A percentile compares a stretch with the other conserved stretches of the same genome.
phyloP scores from a whole-genome alignment of 345 rosid species.

The Dovyalis caffra region DNA sequence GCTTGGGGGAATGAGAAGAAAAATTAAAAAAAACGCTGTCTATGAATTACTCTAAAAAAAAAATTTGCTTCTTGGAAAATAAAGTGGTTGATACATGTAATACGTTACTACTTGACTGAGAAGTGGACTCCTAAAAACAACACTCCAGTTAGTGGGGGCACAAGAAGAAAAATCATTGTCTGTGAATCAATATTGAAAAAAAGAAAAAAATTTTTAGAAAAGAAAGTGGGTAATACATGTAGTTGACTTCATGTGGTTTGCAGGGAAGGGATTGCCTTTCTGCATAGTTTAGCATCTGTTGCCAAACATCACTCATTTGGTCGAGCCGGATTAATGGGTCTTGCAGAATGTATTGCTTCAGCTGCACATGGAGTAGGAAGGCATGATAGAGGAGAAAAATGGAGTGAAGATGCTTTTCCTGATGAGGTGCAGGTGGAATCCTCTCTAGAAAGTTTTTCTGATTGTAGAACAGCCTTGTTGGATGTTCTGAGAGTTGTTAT shows the following conservation, averaged over 20 bases:
- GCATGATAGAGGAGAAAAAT: constrained; percentile 26
- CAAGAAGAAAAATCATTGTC: no score
- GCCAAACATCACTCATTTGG: constrained; percentile 73
- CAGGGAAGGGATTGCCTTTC: constrained; percentile 60
- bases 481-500: constrained; percentile 71
- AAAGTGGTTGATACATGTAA: no score
- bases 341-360: constrained; percentile 76
- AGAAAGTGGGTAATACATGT: constrained; percentile 9
- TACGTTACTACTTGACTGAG: no score
- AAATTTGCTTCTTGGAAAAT: no score
- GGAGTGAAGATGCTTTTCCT: constrained; percentile 23
- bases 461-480: constrained; percentile 43
- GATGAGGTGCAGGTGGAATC: constrained; percentile 30
- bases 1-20: no score
- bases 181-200: no score
- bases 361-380: constrained; percentile 46
- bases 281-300: constrained; percentile 60
- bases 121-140: no score
- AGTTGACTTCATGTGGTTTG: constrained; percentile 21
- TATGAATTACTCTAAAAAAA: no score
- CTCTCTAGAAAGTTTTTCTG: constrained; percentile 24
- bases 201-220: background rate
- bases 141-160: no score
- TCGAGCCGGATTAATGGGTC: constrained; percentile 88
- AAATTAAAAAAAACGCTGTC: no score